A percentile compares a stretch with the other conserved stretches of the same genome.
Conservation (phyloP, 108 stramenopile species). For the Pseudonitzschia multistriata region DNA sequence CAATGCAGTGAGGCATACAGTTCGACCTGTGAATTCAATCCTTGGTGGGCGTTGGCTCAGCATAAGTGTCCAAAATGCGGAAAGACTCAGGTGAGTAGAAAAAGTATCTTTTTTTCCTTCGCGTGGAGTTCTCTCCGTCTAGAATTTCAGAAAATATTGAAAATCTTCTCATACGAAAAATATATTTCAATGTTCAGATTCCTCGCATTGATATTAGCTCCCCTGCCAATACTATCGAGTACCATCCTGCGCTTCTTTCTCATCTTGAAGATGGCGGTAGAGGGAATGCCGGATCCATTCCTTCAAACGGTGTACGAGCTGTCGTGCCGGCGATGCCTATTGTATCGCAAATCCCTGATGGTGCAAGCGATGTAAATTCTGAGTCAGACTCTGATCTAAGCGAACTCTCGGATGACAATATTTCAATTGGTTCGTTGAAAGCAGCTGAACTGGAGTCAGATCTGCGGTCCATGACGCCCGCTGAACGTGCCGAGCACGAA, state of each 20-base stretch:
- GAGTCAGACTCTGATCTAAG: constrained; percentile 68
- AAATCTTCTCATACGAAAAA: background rate
- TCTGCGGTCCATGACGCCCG: constrained; percentile 50
- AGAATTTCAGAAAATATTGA: background rate
- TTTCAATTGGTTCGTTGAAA: constrained; percentile 52
- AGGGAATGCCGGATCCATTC: constrained; percentile 7
- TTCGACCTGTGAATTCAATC: constrained; percentile 70
- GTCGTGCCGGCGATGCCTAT: constrained; percentile 13
- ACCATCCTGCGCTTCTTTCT: constrained; percentile 86
- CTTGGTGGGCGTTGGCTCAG: constrained; percentile 82
- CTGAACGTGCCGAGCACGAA: constrained; percentile 68
- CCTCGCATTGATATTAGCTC: constrained; percentile 84
- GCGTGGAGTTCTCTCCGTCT: background rate
- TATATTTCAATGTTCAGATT: constrained; percentile 37
- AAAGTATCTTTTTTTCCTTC: background rate
- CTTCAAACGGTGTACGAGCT: background rate
- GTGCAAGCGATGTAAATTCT: constrained; percentile 15
- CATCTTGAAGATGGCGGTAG: constrained; percentile 62
- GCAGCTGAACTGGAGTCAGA: constrained; percentile 51
- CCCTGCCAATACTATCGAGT: constrained; percentile 82
- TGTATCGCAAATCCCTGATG: constrained; percentile 22
- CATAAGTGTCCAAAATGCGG: constrained; percentile 87
- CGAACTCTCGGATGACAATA: constrained; percentile 45
- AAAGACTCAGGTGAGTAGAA: constrained; percentile 59
- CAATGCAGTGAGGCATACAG: constrained; percentile 79